Percentiles rank a stretch among this genome's conserved stretches.
phyloP scores from a whole-genome alignment of 1,284 basidiomycete genomes.

The Boletus sp. region DNA sequence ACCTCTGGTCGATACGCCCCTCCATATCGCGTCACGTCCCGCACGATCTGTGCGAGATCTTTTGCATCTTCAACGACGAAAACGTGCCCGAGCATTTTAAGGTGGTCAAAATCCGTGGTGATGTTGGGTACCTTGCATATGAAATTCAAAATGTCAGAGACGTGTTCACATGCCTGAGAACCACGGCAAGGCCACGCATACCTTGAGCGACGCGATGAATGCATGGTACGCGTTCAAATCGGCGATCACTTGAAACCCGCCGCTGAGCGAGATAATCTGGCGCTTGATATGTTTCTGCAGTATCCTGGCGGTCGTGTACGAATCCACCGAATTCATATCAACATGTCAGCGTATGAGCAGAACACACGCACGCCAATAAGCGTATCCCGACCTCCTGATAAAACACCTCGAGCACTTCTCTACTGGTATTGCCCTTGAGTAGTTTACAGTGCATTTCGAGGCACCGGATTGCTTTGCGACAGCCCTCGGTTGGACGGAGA shows the following conservation, averaged over 20 bases:
- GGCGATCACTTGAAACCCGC: conserved; percentile 94
- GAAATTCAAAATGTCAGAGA: background rate
- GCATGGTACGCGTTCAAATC: conserved; percentile 91
- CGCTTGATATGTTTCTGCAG: conserved; percentile 95
- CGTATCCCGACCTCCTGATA: conserved; percentile 95
- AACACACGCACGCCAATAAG: conserved; percentile 67
- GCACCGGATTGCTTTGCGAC: conserved; percentile 80
- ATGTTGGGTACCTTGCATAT: conserved; percentile 55
- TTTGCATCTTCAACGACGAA: conserved; percentile 91
- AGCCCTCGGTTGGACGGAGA: conserved; percentile 82
- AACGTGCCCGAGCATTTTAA: conserved; percentile 96
- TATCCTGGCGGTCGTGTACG: conserved; percentile 51
- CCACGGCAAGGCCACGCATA: conserved; percentile 21
- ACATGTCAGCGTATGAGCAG: background rate
- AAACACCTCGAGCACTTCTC: conserved; percentile 95
- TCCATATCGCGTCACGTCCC: conserved; percentile 91
- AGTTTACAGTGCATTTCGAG: conserved; percentile 87
- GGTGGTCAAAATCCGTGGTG: conserved; percentile 82
- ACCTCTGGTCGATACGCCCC: conserved; percentile 91
- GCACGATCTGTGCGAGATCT: conserved; percentile 90
- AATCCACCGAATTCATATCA: background rate
- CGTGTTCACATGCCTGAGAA: background rate
- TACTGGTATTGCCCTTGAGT: conserved; percentile 88
- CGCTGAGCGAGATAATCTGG: conserved; percentile 90
- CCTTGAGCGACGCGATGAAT: conserved; percentile 83